Evolutionary conservation across 768 basidiomycete species (phyloP).

Genomic region (Phylloporus rhodoxanthus): DNA sequence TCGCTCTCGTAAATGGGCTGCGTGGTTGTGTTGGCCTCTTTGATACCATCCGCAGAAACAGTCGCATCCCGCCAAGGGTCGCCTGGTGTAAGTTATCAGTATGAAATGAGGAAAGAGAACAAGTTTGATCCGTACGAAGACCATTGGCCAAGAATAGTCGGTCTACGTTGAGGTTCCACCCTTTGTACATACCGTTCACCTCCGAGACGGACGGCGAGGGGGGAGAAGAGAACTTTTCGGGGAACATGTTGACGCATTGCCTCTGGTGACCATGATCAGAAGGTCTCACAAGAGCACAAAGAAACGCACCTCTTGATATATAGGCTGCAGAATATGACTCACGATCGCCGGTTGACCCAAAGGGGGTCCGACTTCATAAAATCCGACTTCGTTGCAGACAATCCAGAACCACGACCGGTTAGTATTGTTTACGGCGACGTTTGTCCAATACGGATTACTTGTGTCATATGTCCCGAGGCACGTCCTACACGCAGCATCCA

Average conservation of each 20-base stretch:
- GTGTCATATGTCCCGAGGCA: constrained; percentile 41
- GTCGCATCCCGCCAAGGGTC: constrained; percentile 73
- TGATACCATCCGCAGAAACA: constrained; percentile 49
- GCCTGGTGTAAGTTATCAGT: constrained; percentile 33
- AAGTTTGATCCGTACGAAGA: constrained; percentile 39
- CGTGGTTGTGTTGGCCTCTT: constrained; percentile 40
- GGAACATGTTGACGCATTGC: constrained; percentile 65
- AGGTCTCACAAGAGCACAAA: background rate
- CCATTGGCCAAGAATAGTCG: constrained; percentile 69
- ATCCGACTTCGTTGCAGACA: constrained; percentile 69
- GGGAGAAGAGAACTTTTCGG: constrained; percentile 46
- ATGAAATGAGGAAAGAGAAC: too few relatives aligned
- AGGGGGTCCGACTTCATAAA: constrained; percentile 36
- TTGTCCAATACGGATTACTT: constrained; percentile 41
- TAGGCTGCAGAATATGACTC: constrained; percentile 29
- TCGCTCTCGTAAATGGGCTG: constrained; percentile 56
- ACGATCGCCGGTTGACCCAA: constrained; percentile 29
- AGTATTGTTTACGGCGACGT: constrained; percentile 50
- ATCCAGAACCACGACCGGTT: constrained; percentile 68
- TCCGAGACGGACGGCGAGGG: constrained; percentile 38
- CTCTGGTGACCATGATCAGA: constrained; percentile 35
- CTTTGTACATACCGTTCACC: constrained; percentile 49
- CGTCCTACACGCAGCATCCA: constrained; percentile 27
- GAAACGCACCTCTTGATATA: constrained; percentile 23
- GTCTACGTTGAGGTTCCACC: constrained; percentile 56